Percentiles rank a stretch among this genome's conserved stretches.
Evolutionary conservation across 169 alveolate species (phyloP).

Genomic region (Eimeria maxima): DNA sequence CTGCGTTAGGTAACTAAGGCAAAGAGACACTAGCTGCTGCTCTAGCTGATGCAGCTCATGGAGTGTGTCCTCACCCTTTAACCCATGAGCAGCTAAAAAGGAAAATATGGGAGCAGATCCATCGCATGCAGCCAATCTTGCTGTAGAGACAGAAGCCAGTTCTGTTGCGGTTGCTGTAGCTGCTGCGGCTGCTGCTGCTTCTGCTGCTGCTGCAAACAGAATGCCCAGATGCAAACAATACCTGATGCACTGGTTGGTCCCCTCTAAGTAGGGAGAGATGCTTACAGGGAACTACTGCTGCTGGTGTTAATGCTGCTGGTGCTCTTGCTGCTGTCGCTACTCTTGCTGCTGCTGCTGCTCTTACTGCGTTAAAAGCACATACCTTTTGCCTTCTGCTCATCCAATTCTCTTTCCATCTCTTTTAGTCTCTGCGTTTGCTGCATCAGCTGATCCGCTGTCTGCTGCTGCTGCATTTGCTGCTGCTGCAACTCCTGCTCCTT

Average conservation of each 20-base stretch:
- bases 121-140: background rate
- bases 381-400: conserved; percentile 27
- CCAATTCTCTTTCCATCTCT: background rate
- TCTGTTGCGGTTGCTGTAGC: background rate
- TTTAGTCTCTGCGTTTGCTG: background rate
- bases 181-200: background rate
- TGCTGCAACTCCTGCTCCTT: conserved; percentile 25
- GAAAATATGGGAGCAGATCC: background rate
- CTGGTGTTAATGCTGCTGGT: background rate
- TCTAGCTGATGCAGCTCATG: conserved; percentile 54
- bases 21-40: conserved; percentile 12
- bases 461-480: conserved; percentile 37
- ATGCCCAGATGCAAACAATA: background rate
- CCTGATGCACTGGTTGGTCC: background rate
- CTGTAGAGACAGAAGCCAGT: background rate
- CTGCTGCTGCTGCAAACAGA: background rate
- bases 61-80: background rate
- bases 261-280: too few relatives aligned
- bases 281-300: background rate
- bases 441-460: conserved; percentile 7
- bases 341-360: background rate
- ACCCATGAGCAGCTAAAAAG: background rate
- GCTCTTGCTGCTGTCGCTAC: conserved; percentile 3
- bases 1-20: conserved; percentile 8
- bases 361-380: background rate